Evolutionary conservation across 306 rosid genomes (phyloP), one percentile per base, ranked within the genome.

Genomic region (Rosa chinensis): DNA sequence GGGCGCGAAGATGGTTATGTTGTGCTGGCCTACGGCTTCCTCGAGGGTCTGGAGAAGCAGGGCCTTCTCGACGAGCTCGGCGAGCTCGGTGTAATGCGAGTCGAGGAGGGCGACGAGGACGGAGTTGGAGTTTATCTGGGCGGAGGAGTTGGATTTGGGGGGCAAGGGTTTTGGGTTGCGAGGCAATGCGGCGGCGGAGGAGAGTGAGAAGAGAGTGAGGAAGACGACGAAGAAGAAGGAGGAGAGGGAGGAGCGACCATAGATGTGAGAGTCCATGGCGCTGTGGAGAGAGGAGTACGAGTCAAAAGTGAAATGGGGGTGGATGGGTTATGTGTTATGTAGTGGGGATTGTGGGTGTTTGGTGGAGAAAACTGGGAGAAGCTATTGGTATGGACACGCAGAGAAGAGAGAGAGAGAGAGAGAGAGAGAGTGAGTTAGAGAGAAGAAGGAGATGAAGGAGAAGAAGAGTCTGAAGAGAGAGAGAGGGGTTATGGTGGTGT

Each of bases 41-140:
- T 95, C 99, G 0, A 95, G 94, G 5, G 90, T 91, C 18, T 91
- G 98, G 1, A 95, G 84, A 1, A 95, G 85, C 7, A 95, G 99
- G 0, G 98, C 99, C 50, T 95, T 95, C 59, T 95, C 99, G 0
- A 95, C 99, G 16, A 95, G 96, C 83, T 95, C 99, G 0, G 98
- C 85, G 5, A 95, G 94, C 84, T 92, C 98, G 0, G 98, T 95
- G 87, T 95, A 95, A 52, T 85, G 99, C 7, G 99, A 95, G 72
- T 95, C 99, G 3, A 95, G 94, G 10, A 95, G 98, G 0, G 99
- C 98, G 0, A 95, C 97, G 62, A 95, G 98, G 80, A 93, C 89
- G 10, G 99, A 95, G 85, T 95, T 95, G 52, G 99, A 95, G 77
- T 91, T 91, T 3, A 95, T 87, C 68, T 88, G 98, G 32, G 6